phyloP scores from a whole-genome alignment of 306 rosid species.

The Cucumis hystrix region DNA sequence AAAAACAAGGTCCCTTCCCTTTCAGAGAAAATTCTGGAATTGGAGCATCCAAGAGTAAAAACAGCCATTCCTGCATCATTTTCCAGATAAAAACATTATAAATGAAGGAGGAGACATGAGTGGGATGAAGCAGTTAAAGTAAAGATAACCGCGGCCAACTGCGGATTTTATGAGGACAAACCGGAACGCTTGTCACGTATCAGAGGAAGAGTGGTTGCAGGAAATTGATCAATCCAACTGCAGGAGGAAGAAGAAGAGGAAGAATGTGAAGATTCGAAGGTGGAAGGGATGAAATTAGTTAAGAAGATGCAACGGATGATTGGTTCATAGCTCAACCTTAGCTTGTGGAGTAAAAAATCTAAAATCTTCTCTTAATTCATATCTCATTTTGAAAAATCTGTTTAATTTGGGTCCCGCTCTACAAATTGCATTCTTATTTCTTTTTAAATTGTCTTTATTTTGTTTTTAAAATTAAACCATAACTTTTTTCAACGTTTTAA shows the following conservation, averaged over 20 bases:
- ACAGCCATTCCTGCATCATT: conserved; percentile 32
- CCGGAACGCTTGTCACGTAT: background rate
- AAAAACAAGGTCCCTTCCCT: conserved; percentile 16
- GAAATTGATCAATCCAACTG: background rate
- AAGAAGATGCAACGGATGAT: background rate
- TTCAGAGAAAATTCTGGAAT: conserved; percentile 24
- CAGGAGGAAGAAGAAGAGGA: background rate
- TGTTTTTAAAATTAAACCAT: too few species aligned
- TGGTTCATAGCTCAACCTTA: conserved; percentile 1
- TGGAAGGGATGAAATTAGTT: background rate
- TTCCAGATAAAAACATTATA: background rate
- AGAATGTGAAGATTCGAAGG: background rate
- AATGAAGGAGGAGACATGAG: background rate
- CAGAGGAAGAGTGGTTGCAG: background rate
- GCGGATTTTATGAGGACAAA: background rate
- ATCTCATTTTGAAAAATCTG: background rate
- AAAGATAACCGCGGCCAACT: background rate
- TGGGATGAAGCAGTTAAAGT: background rate
- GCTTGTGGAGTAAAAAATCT: background rate
- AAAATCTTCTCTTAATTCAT: background rate
- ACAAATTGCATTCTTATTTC: background rate
- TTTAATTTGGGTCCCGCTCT: background rate
- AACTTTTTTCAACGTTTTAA: too few species aligned
- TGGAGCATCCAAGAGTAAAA: conserved; percentile 21
- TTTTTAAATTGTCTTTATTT: too few species aligned